These are phyloP conservation scores for Amphirosellinia nigrospora DNA, from an alignment of 495 filamentous ascomycete genomes.

Conservation along the genomic window DNA sequence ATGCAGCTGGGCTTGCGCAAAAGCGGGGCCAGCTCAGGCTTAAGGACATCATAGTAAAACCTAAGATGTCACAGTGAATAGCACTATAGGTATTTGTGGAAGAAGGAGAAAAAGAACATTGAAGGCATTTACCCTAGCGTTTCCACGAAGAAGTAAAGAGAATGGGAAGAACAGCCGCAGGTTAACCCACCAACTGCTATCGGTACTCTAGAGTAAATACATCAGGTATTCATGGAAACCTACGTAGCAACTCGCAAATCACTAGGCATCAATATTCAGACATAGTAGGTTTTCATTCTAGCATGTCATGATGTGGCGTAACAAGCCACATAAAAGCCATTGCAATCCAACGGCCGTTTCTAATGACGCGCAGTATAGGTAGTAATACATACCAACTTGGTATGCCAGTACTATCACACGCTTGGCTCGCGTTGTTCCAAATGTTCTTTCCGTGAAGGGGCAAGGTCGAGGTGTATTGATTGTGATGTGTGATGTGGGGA, in stretches of 20 bases:
- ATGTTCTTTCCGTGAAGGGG: constrained; percentile 15
- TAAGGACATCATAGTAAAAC: too few species aligned
- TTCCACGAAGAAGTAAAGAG: too few species aligned
- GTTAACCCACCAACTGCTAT: too few species aligned
- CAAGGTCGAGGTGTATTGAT: constrained; percentile 36
- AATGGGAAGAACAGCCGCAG: too few species aligned
- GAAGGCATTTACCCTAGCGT: too few species aligned
- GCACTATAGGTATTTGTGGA: too few species aligned
- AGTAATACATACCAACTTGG: constrained; percentile 7
- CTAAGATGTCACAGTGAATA: too few species aligned
- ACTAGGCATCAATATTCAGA: neutral
- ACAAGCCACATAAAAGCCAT: constrained; percentile 1
- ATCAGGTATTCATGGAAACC: neutral
- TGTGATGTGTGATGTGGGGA: constrained; percentile 39
- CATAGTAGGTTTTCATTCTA: neutral
- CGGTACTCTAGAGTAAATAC: neutral
- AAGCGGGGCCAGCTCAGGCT: too few species aligned
- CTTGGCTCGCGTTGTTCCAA: constrained; percentile 16
- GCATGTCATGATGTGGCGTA: neutral
- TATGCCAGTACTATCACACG: constrained; percentile 15
- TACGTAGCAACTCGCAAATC: neutral
- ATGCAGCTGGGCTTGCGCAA: too few species aligned
- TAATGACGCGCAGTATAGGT: neutral
- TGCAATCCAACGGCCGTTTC: neutral
- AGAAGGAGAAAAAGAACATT: too few species aligned